Evolutionary conservation across 1,139 yeast genomes (phyloP), one percentile per base, ranked within the genome.

Genomic region (Geotrichum klebahnii): DNA sequence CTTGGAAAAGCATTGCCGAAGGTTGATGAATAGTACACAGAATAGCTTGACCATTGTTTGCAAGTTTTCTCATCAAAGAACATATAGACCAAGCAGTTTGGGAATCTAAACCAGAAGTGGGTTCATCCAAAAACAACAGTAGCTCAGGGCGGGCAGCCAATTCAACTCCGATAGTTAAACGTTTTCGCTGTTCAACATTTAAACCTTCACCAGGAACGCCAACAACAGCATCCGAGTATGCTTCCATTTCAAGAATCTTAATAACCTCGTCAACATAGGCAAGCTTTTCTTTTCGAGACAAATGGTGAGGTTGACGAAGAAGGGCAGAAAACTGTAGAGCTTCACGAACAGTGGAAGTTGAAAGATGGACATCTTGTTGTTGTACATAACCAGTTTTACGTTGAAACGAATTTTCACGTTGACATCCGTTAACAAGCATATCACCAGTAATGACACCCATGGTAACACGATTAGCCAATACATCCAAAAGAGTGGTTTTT

Each of bases 41-140:
- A 58, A 84, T 80, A 32, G 92, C 88, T 67, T 84, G 94, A 14
- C 94, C 94, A 56, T 81, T 80, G 60, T 79, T 72, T 16, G 90
- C 84, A 51, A 84, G 73, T 61, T 80, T 80, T 65, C 85, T 76
- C 77, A 84, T 76, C 65, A 52, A 49, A 6, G 49, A 41, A 12
- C 47, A 49, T 43, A 52, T 49, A 29, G 89, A 78, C 90, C 90
- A 84, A 6, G 95, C 92, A 53, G 95, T 82, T 68, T 85, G 94
- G 12, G 95, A 84, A 64, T 87, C 95, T 55, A 87, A 74, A 60
- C 96, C 95, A 5, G 95, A 86, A 20, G 95, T 87, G 5, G 95
- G 95, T 64, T 87, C 96, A 69, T 87, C 96, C 63, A 87, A 75
- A 67, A 87, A 87, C 50, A 87, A 71, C 54, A 87, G 70, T 48